Conservation (phyloP, 345 rosid species). For the Laguncularia racemosa region DNA sequence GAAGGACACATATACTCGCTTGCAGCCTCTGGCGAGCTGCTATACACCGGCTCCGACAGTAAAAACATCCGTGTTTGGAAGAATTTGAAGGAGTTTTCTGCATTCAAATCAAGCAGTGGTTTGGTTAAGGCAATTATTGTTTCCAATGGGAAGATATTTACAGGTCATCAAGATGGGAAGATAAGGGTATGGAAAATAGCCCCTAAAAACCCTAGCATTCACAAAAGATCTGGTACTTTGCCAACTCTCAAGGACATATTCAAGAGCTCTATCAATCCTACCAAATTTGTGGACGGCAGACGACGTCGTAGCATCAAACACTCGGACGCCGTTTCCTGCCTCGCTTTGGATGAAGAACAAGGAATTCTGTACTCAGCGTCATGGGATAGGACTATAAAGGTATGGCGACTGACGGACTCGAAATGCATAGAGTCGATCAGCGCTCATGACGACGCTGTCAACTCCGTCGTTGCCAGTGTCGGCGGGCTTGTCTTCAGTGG, state of each 20-base stretch:
- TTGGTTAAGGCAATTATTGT: constrained; percentile 85
- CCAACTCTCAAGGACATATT: constrained; percentile 84
- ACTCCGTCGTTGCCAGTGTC: constrained; percentile 49
- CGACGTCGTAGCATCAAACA: constrained; percentile 72
- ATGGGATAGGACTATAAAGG: constrained; percentile 89
- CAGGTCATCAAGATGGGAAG: constrained; percentile 94
- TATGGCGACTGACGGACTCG: constrained; percentile 84
- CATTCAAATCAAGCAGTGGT: constrained; percentile 88
- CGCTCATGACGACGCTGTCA: constrained; percentile 95
- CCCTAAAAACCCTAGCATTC: constrained; percentile 53
- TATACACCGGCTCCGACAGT: constrained; percentile 94
- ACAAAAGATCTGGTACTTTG: constrained; percentile 70
- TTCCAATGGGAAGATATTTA: constrained; percentile 71
- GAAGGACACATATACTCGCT: constrained; percentile 94
- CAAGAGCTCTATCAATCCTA: constrained; percentile 76
- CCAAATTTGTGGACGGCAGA: constrained; percentile 73
- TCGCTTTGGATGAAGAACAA: constrained; percentile 56
- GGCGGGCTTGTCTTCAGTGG: constrained; percentile 71
- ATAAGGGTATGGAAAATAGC: constrained; percentile 85
- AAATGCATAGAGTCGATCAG: constrained; percentile 74
- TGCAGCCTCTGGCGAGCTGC: constrained; percentile 74
- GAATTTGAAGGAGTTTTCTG: constrained; percentile 75
- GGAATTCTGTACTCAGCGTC: constrained; percentile 83
- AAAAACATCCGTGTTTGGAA: constrained; percentile 98
- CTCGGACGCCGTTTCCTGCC: constrained; percentile 78